Evolutionary conservation across 2,329 filamentous ascomycete species (phyloP), one percentile per base, ranked within the genome.

Genomic region (Rhynchosporium agropyri): DNA sequence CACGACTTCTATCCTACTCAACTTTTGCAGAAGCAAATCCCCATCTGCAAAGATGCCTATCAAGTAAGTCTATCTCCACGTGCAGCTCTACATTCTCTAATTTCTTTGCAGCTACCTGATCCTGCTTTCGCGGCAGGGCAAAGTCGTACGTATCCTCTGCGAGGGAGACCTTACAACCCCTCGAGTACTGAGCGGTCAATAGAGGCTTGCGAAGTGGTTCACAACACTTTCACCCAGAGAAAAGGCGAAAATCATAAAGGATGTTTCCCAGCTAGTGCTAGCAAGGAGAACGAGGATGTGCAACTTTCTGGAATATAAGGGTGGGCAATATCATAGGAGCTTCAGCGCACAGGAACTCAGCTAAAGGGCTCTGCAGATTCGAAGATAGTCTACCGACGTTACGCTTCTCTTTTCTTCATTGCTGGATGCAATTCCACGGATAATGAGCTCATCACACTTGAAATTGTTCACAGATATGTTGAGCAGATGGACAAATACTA

Each of bases 401-500:
- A 99, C 79, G 95, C 95, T 66, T 98, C 95, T 63, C 89, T 99
- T 66, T 99, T 98, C 84, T 99, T 99, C 84, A 99, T 99, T 77
- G 93, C 94, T 74, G 95, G 95, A 73, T 97, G 92, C 80, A 89
- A 92, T 60, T 93, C 93, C n/a, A 92, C 92, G 67, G 95, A 99
- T 79, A 99, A 99, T 79, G 95, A 99, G 77, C 82, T 99, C 75
- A 97, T 98, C 77, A 97, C 92, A 29, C 91, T 99, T 75, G 95
- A 99, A 78, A 92, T 99, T 75, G 96, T 99, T 73, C 95, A 99
- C 78, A 92, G 95, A 79, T 99, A 99, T 77, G 95, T 99, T 75
- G 95, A 99, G 79, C 95, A 99, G 80, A 99, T 99, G 95, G 95
- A 99, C 84, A 99, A 99, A 78, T 99, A 99, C 82, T 99, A 98